A percentile compares a stretch with the other conserved stretches of the same genome.
Conservation (phyloP, 805 yeast species). For the Metschnikowia lochheadii region DNA sequence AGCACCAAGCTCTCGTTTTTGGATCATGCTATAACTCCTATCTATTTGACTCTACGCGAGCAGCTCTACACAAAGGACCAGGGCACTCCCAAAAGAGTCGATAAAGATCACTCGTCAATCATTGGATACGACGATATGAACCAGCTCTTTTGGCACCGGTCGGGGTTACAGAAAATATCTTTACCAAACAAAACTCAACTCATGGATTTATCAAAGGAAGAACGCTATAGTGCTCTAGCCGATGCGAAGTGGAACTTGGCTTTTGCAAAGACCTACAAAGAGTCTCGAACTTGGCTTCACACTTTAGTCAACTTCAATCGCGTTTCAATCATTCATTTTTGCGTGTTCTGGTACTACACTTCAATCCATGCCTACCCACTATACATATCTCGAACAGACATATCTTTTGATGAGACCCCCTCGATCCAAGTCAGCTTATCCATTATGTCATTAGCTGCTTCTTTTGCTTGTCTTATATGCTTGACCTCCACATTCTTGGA, state of each 20-base stretch:
- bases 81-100: slow-evolving; percentile 44
- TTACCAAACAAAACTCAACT: slow-evolving; percentile 42
- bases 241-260: slow-evolving; percentile 63
- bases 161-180: slow-evolving; percentile 58
- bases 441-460: slow-evolving; percentile 64
- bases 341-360: slow-evolving; percentile 76
- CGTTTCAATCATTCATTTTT: slow-evolving; percentile 53
- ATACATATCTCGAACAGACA: slow-evolving; percentile 56
- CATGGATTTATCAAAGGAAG: slow-evolving; percentile 50
- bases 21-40: slow-evolving; percentile 69
- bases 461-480: slow-evolving; percentile 51
- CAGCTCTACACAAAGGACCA: slow-evolving; percentile 47
- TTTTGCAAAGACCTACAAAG: slow-evolving; percentile 90
- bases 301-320: slow-evolving; percentile 92
- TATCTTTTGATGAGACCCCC: slow-evolving; percentile 56
- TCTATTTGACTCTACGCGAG: slow-evolving; percentile 57
- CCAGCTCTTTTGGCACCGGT: slow-evolving; percentile 79
- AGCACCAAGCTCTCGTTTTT: slow-evolving; percentile 37
- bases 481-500: slow-evolving; percentile 56
- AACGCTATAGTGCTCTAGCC: slow-evolving; percentile 52
- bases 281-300: slow-evolving; percentile 97
- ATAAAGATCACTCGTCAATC: slow-evolving; percentile 60
- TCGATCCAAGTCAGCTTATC: slow-evolving; percentile 51
- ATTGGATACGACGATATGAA: slow-evolving; percentile 91
- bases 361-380: slow-evolving; percentile 63